Conservation (phyloP, 2,329 filamentous ascomycete genomes). For the Aspergillus eucalypticola region DNA sequence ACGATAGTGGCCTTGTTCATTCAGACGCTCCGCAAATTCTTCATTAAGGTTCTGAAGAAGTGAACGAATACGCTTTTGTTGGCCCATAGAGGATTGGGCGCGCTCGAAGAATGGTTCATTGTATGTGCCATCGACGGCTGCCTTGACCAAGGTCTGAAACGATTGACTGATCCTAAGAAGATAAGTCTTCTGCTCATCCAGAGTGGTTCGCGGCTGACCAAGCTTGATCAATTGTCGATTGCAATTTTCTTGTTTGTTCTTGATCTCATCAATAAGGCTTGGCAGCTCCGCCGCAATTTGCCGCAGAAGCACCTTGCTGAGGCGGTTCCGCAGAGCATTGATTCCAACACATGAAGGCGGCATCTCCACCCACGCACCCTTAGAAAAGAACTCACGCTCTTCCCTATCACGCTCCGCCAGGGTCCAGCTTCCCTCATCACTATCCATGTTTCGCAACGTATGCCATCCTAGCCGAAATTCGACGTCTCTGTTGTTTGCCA, state of each 20-base stretch:
- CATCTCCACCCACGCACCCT: slow-evolving; percentile 30
- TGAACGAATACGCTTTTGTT: slow-evolving; percentile 34
- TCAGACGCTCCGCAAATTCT: slow-evolving; percentile 23
- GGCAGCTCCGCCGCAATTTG: slow-evolving; percentile 39
- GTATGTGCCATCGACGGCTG: slow-evolving; percentile 37
- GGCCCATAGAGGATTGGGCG: slow-evolving; percentile 22
- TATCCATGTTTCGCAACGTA: slow-evolving; percentile 48
- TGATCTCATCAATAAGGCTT: slow-evolving; percentile 39
- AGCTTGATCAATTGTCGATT: slow-evolving; percentile 27
- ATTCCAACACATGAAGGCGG: slow-evolving; percentile 26
- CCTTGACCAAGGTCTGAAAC: slow-evolving; percentile 39
- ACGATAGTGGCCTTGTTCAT: slow-evolving; percentile 11
- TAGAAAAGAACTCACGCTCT: slow-evolving; percentile 36
- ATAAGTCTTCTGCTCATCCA: slow-evolving; percentile 26
- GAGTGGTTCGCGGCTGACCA: slow-evolving; percentile 26
- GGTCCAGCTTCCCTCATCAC: slow-evolving; percentile 33
- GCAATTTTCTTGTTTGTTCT: slow-evolving; percentile 38
- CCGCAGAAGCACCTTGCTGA: slow-evolving; percentile 35
- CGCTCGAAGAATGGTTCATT: slow-evolving; percentile 34
- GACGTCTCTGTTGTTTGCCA: slow-evolving; percentile 47
- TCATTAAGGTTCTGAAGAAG: slow-evolving; percentile 30
- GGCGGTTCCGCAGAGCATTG: slow-evolving; percentile 29
- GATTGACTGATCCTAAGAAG: slow-evolving; percentile 40
- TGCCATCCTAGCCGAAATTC: slow-evolving; percentile 53
- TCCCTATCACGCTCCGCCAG: slow-evolving; percentile 28